phyloP scores from a whole-genome alignment of 139 green algal species.

The Closterium sp. region DNA sequence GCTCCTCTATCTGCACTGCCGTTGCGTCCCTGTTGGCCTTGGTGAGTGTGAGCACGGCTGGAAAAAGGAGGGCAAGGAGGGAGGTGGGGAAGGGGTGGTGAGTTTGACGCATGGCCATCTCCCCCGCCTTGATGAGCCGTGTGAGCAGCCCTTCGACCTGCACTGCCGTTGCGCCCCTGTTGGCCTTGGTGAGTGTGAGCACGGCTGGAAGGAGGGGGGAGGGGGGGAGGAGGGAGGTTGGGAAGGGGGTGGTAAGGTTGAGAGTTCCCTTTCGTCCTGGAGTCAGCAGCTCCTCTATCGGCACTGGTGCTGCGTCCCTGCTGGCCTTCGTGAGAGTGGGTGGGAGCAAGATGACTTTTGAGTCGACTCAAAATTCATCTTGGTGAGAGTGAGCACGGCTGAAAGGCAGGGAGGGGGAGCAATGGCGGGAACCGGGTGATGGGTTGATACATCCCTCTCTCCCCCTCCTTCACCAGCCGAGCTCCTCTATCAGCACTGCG shows the following conservation, averaged over 20 bases:
- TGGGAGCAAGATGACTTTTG: no score
- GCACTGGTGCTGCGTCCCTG: conserved; percentile 19
- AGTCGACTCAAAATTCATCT: no score
- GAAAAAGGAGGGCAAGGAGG: no score
- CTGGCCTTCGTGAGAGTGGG: no score
- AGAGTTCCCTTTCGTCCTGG: no score
- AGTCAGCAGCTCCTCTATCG: conserved; percentile 23
- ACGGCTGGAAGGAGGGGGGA: neutral
- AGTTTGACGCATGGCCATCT: no score
- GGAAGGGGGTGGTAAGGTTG: neutral
- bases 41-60: no score
- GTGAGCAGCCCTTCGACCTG: conserved; percentile 18
- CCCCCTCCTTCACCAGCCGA: neutral
- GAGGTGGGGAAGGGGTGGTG: no score
- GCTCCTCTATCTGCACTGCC: conserved; percentile 18
- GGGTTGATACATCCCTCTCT: conserved; percentile 19
- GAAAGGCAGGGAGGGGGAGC: neutral
- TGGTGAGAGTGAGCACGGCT: conserved; percentile 29
- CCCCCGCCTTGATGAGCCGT: neutral
- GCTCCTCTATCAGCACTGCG: conserved; percentile 24
- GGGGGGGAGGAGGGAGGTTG: neutral
- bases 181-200: neutral
- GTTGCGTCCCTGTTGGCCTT: conserved; percentile 36
- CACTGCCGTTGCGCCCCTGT: conserved; percentile 29
- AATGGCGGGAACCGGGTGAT: neutral